Evolutionary conservation across 768 basidiomycete genomes (phyloP), one percentile per base, ranked within the genome.

Genomic region (Mycena pura): DNA sequence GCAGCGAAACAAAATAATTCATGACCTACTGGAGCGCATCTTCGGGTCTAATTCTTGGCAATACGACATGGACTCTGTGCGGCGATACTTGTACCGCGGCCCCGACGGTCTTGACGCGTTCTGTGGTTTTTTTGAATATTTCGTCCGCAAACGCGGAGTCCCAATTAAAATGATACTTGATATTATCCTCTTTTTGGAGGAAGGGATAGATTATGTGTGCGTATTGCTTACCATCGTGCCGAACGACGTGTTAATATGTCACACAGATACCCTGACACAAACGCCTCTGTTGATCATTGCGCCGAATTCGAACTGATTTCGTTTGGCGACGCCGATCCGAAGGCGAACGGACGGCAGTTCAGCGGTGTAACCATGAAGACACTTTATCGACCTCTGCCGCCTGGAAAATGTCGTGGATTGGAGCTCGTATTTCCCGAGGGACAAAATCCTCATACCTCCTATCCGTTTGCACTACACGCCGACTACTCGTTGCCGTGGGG

Each of bases 101-200:
- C 9, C 52, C 10, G 6, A 54, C 1, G 51, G 39, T 4, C 40
- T 53, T 11, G 40, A 53, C 39, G 52, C 28, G 22, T 54, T 54
- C n/a, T 53, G 51, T 19, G 51, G 32, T 19, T 54, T 54, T 27
- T 54, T 43, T 11, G 52, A 54, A 9, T 54, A 54, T 44, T 54
- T 44, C 22, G 13, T 54, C 14, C 13, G 41, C 13, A 21, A 10
- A 17, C 43, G 25, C 19, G 43, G 43, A 6, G 19, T 22, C 25
- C 15, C 43, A 10, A 8, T 44, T 10, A 21, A 25, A 19, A 43
- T 8, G 8, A 41, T 54, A 22, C 41, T 34, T 5, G 52, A 54
- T 34, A 44, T 54, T 21, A 41, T 54, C 15, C 36, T 50, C 9
- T 50, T 50, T 15, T 50, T 50, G 28, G 41, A 54, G 32, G 52